Conservation (phyloP, 306 rosid species). For the Sicyos baderoa region DNA sequence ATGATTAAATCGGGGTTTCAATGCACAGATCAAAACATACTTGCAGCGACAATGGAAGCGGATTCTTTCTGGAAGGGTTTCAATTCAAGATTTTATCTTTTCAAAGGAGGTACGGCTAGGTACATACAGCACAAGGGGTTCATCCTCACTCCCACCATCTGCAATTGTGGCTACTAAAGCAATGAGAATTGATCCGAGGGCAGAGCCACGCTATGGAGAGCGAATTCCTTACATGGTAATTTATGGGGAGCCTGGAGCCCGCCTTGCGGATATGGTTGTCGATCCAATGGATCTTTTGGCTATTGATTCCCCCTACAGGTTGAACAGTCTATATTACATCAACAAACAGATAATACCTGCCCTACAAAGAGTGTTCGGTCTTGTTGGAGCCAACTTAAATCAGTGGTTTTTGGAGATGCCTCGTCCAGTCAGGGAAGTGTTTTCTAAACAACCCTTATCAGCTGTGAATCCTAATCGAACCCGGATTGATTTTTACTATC, state of each 20-base stretch:
- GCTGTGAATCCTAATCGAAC: constrained; percentile 53
- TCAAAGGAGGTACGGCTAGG: constrained; percentile 94
- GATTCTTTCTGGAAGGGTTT: constrained; percentile 67
- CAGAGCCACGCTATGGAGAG: constrained; percentile 89
- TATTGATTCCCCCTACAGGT: constrained; percentile 58
- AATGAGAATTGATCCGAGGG: constrained; percentile 75
- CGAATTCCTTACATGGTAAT: constrained; percentile 79
- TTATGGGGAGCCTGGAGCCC: constrained; percentile 91
- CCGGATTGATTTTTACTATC: constrained; percentile 81
- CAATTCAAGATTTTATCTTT: constrained; percentile 79
- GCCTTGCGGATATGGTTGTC: constrained; percentile 86
- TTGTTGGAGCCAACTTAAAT: constrained; percentile 72
- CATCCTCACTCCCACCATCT: constrained; percentile 88
- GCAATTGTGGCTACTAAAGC: constrained; percentile 95
- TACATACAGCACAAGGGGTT: constrained; percentile 51
- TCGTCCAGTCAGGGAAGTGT: constrained; percentile 60
- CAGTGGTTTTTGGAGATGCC: constrained; percentile 87
- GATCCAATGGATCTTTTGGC: constrained; percentile 80
- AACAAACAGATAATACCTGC: constrained; percentile 90
- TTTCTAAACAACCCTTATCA: constrained; percentile 35
- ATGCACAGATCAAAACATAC: constrained; percentile 53
- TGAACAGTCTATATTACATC: constrained; percentile 79
- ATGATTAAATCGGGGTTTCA: constrained; percentile 4
- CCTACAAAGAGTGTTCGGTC: constrained; percentile 77
- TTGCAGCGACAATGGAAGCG: constrained; percentile 86